phyloP scores from a whole-genome alignment of 176 grass and related monocot species.

The Pontederia crassipes region DNA sequence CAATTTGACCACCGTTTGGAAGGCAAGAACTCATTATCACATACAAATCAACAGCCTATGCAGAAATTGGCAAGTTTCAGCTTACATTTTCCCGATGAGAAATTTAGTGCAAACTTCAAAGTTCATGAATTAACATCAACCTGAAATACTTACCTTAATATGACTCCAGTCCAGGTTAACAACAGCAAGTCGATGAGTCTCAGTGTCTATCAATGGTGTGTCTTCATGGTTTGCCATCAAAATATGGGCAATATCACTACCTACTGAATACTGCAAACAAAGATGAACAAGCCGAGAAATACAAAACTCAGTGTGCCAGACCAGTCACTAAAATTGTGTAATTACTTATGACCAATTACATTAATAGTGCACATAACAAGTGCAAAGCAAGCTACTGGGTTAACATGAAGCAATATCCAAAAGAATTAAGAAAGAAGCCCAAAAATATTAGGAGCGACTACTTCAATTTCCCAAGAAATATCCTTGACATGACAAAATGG shows the following conservation, averaged over 20 bases:
- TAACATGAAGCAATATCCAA: too few relatives aligned
- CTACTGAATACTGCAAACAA: conserved; percentile 35
- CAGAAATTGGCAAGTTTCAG: conserved; percentile 11
- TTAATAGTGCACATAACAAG: too few relatives aligned
- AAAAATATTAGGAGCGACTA: too few relatives aligned
- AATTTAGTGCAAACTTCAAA: background rate
- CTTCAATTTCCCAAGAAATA: too few relatives aligned
- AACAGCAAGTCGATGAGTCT: conserved; percentile 76
- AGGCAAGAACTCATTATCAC: conserved; percentile 73
- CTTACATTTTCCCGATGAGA: background rate
- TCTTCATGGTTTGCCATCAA: conserved; percentile 69
- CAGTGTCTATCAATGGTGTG: conserved; percentile 55
- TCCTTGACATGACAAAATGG: too few relatives aligned
- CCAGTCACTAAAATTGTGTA: too few relatives aligned
- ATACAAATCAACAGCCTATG: conserved; percentile 78
- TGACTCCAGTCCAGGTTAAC: conserved; percentile 96
- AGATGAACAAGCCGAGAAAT: background rate
- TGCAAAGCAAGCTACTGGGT: too few relatives aligned
- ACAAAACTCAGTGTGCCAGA: too few relatives aligned
- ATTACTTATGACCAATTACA: too few relatives aligned
- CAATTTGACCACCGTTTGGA: conserved; percentile 56
- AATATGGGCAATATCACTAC: conserved; percentile 58
- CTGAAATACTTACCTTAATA: conserved; percentile 54
- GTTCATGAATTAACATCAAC: background rate
- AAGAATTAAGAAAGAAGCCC: too few relatives aligned